Evolutionary conservation across 345 rosid species (phyloP), one percentile per base, ranked within the genome.

Genomic region (Garcia nutans): DNA sequence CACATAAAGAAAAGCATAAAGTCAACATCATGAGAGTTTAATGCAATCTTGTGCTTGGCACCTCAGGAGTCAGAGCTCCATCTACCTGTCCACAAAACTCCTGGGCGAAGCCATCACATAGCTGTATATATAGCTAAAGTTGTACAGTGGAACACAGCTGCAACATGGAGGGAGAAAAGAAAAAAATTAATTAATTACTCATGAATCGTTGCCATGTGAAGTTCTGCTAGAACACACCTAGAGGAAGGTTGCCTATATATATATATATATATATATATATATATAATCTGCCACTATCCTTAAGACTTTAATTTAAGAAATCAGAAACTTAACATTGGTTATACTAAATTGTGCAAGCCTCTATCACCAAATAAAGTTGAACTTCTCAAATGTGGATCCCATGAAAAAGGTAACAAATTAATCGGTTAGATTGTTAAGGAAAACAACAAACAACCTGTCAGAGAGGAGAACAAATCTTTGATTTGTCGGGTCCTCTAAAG

Each of bases 11-110:
- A 68, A 22, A 23, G 79, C 28, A 8, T 33, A 8, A 75, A 28
- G 60, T 73, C 15, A 74, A 79, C 1, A 49, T 45, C 65, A 74
- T 54, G 70, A 66, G 31, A 54, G 42, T 49, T 24, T 1, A 10
- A 68, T 55, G 23, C 0, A 26, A 71, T 85, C 55, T 55, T 74
- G 57, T 72, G 76, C 80, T 63, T 33, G 79, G 81, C 84, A 82
- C 77, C 89, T 66, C 80, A 81, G 83, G 77, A 81, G 76, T 80
- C 66, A 82, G 24, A 45, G 72, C 79, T 80, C 87, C 83, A 82
- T 79, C 81, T 88, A 90, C 98, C 99, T 96, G 90, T 96, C 97
- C 73, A 96, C 91, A 57, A 93, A 96, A 83, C 99, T 96, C 86
- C 82, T 87, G 0, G 90, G 82, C 68, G 98, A 96, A 71, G 96